Conservation (phyloP, 148 eudicot genomes). For the Chenopodium suecicum region DNA sequence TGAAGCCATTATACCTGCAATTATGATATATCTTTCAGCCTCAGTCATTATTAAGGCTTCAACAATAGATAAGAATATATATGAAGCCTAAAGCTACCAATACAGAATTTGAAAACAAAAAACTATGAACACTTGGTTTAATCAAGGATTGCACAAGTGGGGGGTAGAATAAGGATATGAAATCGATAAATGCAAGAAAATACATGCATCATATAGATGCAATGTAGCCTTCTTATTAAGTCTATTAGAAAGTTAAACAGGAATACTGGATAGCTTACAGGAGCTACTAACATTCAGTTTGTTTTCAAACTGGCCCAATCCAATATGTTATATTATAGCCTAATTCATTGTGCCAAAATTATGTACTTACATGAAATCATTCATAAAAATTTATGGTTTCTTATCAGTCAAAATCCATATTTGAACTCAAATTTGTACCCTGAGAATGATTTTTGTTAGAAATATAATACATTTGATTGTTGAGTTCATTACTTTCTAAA, state of each 20-base stretch:
- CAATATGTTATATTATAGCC: neutral
- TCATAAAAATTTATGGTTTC: neutral
- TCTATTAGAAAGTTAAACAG: neutral
- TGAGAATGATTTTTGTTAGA: neutral
- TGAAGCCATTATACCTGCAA: constrained; percentile 97
- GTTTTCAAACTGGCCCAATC: neutral
- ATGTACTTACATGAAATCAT: neutral
- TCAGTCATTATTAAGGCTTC: neutral
- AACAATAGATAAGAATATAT: neutral
- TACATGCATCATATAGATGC: neutral
- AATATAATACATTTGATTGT: neutral
- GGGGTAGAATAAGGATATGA: too few species aligned
- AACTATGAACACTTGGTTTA: neutral
- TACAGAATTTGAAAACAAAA: neutral
- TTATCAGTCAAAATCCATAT: neutral
- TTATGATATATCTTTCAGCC: constrained; percentile 7
- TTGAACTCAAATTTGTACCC: neutral
- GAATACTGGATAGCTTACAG: neutral
- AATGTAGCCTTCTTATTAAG: neutral
- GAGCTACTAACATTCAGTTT: neutral
- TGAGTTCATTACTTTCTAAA: neutral
- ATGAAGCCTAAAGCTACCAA: neutral
- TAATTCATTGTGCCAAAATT: neutral
- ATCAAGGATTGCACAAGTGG: neutral
- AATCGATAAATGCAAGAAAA: neutral